Evolutionary conservation across 1,284 basidiomycete genomes (phyloP).

Genomic region (Cutaneotrichosporon sp.): DNA sequence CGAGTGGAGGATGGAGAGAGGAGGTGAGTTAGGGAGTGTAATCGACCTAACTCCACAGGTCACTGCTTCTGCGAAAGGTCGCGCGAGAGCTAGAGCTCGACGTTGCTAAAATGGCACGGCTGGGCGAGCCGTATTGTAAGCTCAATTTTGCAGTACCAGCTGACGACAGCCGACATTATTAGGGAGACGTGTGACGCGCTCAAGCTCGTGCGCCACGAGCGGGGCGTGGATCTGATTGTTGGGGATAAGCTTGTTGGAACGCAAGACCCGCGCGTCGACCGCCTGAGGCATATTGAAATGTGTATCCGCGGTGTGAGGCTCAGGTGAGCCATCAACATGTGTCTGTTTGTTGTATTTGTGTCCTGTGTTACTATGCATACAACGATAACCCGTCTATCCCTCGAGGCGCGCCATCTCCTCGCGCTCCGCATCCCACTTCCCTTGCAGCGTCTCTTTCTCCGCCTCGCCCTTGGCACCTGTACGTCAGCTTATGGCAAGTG

Average conservation of each 20-base stretch:
- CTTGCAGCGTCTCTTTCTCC: constrained; percentile 9
- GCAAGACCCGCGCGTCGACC: constrained; percentile 7
- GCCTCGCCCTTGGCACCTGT: constrained; percentile 12
- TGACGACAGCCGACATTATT: constrained; percentile 6
- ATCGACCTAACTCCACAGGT: background rate
- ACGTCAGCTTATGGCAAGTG: constrained; percentile 1
- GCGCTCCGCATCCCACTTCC: constrained; percentile 10
- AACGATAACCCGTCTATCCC: constrained; percentile 12
- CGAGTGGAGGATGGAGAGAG: constrained; percentile 9
- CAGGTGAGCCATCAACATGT: background rate
- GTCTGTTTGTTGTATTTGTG: background rate
- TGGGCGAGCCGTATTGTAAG: constrained; percentile 5
- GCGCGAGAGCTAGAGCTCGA: constrained; percentile 14
- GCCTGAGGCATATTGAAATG: constrained; percentile 6
- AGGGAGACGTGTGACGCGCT: constrained; percentile 10
- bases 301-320: constrained; percentile 11
- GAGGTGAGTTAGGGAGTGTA: constrained; percentile 3
- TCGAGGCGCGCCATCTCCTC: constrained; percentile 10
- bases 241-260: constrained; percentile 1
- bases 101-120: constrained; percentile 6
- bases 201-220: constrained; percentile 14
- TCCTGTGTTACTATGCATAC: constrained; percentile 13
- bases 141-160: background rate
- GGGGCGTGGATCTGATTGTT: constrained; percentile 13
- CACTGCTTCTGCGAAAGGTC: constrained; percentile 6